phyloP scores from a whole-genome alignment of 2,329 filamentous ascomycete species.

The Setomelanomma holmii region DNA sequence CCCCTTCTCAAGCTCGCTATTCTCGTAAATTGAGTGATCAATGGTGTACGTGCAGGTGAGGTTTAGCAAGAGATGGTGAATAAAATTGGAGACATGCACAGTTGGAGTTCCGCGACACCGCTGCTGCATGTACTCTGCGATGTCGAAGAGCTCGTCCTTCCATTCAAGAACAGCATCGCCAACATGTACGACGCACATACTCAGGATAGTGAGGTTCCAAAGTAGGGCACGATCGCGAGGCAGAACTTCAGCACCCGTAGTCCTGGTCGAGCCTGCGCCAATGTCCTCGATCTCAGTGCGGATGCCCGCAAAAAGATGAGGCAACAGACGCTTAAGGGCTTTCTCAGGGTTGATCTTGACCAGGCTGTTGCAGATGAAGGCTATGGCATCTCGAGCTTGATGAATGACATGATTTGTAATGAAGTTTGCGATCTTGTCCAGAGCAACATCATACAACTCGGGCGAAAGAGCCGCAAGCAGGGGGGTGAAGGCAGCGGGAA shows the following conservation, averaged over 20 bases:
- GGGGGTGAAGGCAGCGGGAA: slow-evolving; percentile 89
- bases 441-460: slow-evolving; percentile 87
- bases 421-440: slow-evolving; percentile 92
- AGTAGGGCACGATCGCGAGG: slow-evolving; percentile 91
- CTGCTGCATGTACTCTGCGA: slow-evolving; percentile 95
- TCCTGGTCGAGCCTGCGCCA: slow-evolving; percentile 91
- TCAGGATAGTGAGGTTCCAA: slow-evolving; percentile 96
- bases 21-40: slow-evolving; percentile 87
- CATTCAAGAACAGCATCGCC: slow-evolving; percentile 88
- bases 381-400: slow-evolving; percentile 96
- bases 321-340: slow-evolving; percentile 87
- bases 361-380: slow-evolving; percentile 94
- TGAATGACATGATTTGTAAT: slow-evolving; percentile 94
- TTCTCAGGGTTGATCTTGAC: slow-evolving; percentile 97
- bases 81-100: slow-evolving; percentile 96
- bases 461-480: slow-evolving; percentile 90
- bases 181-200: slow-evolving; percentile 97
- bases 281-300: slow-evolving; percentile 97
- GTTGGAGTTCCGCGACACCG: slow-evolving; percentile 93
- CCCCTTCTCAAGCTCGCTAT: slow-evolving; percentile 73
- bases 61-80: slow-evolving; percentile 94
- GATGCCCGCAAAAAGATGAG: slow-evolving; percentile 88
- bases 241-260: slow-evolving; percentile 89
- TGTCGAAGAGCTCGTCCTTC: slow-evolving; percentile 86
- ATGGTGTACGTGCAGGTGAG: slow-evolving; percentile 92